These are phyloP conservation scores for Podila horticola DNA, from an alignment of 192 early-diverging fungal species.

Conservation along the genomic window DNA sequence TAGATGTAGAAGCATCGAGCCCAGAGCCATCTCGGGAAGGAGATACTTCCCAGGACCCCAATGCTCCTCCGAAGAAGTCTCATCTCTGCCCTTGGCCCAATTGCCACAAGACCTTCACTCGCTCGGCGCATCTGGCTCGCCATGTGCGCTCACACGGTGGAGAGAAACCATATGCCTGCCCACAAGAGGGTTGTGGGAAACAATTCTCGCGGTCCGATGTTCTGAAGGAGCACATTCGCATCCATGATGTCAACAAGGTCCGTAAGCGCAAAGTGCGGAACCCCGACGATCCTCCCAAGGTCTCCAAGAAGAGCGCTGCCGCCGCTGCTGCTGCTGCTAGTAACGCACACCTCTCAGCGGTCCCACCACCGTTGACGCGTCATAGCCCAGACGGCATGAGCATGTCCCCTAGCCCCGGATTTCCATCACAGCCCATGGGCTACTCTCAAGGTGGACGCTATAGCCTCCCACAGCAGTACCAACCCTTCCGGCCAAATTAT, in stretches of 20 bases:
- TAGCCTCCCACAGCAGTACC: constrained; percentile 5
- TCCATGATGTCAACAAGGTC: constrained; percentile 81
- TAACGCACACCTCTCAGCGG: constrained; percentile 8
- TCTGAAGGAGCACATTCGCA: constrained; percentile 79
- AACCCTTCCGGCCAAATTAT: background rate
- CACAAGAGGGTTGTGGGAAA: constrained; percentile 66
- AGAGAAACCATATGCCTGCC: constrained; percentile 77
- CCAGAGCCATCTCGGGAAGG: background rate
- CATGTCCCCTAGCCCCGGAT: background rate
- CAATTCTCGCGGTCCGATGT: constrained; percentile 83
- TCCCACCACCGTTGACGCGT: constrained; percentile 22
- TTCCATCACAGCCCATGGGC: constrained; percentile 8
- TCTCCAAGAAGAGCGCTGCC: constrained; percentile 1
- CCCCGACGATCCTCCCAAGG: constrained; percentile 17
- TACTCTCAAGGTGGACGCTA: constrained; percentile 1
- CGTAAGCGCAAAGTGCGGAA: constrained; percentile 29
- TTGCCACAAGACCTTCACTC: constrained; percentile 49
- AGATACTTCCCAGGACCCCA: background rate
- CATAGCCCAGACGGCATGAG: constrained; percentile 17
- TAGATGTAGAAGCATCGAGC: background rate
- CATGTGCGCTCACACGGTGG: constrained; percentile 82
- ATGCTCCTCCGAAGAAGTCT: constrained; percentile 27
- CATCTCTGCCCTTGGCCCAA: constrained; percentile 46
- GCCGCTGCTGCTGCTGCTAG: background rate
- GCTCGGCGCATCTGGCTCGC: constrained; percentile 77